phyloP scores from a whole-genome alignment of 2,329 filamentous ascomycete species.

The Hypoxylon rubiginosum region DNA sequence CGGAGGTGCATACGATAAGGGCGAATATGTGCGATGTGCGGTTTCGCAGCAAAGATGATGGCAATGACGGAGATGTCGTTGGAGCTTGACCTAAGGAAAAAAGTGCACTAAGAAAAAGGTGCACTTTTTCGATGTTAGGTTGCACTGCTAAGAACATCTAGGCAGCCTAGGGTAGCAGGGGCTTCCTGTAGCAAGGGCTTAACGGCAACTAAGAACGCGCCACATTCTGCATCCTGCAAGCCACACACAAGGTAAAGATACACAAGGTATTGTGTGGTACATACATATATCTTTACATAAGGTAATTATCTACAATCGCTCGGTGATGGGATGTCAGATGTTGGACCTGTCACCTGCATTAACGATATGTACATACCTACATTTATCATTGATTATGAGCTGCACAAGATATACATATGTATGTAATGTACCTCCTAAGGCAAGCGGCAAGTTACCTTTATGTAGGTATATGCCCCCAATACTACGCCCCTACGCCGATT shows the following conservation, averaged over 20 bases:
- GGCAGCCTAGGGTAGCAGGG: slow-evolving; percentile 7
- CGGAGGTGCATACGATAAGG: slow-evolving; percentile 30
- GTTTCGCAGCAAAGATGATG: slow-evolving; percentile 11
- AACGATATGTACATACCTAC: background rate
- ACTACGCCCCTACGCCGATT: slow-evolving; percentile 2
- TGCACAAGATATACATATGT: slow-evolving; percentile 9
- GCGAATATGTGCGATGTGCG: slow-evolving; percentile 18
- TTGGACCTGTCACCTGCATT: slow-evolving; percentile 33
- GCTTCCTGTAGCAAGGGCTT: slow-evolving; percentile 19
- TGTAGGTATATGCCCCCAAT: slow-evolving; percentile 10
- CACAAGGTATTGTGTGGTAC: too few species aligned
- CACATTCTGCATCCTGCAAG: slow-evolving; percentile 9
- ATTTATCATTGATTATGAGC: background rate
- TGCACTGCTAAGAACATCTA: slow-evolving; percentile 17
- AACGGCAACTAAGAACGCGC: slow-evolving; percentile 12
- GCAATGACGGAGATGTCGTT: slow-evolving; percentile 24
- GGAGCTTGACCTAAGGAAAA: slow-evolving; percentile 10
- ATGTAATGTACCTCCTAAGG: slow-evolving; percentile 9
- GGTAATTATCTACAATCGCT: too few species aligned
- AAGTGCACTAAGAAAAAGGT: slow-evolving; percentile 6
- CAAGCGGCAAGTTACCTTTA: background rate
- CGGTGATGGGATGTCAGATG: background rate
- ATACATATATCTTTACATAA: too few species aligned
- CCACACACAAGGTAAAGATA: background rate
- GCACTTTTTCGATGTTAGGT: slow-evolving; percentile 15